Evolutionary conservation across 805 yeast species (phyloP).

Genomic region (Dipodascus geniculatus): DNA sequence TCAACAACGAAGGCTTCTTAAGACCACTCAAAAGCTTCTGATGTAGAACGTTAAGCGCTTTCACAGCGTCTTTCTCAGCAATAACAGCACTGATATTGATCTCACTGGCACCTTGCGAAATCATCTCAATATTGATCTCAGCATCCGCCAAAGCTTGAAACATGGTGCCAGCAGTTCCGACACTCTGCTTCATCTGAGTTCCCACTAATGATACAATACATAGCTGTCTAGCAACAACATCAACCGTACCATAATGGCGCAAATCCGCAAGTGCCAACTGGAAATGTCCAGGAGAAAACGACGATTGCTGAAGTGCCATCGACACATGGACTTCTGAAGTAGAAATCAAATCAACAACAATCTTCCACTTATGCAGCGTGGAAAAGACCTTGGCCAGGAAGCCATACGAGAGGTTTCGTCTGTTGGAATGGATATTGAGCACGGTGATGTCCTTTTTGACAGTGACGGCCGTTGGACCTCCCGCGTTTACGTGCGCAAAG

Average conservation of each 20-base stretch:
- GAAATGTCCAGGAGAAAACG: conserved; percentile 45
- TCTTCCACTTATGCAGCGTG: conserved; percentile 66
- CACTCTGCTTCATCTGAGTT: conserved; percentile 90
- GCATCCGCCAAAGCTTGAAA: conserved; percentile 89
- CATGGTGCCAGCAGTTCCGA: conserved; percentile 97
- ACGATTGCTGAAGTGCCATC: conserved; percentile 77
- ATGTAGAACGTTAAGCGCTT: conserved; percentile 81
- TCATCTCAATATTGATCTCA: conserved; percentile 91
- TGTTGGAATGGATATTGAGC: conserved; percentile 85
- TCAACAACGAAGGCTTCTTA: not conserved
- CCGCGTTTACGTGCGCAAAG: conserved; percentile 16
- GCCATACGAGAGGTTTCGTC: conserved; percentile 86
- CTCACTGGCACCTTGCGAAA: conserved; percentile 96
- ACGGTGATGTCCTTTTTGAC: conserved; percentile 89
- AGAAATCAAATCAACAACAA: conserved; percentile 91
- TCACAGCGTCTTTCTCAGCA: conserved; percentile 66
- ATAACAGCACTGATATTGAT: conserved; percentile 94
- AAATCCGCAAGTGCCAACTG: conserved; percentile 69
- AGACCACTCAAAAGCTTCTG: conserved; percentile 40
- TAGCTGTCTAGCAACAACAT: conserved; percentile 64
- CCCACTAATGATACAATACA: conserved; percentile 93
- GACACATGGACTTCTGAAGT: conserved; percentile 98
- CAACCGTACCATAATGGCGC: conserved; percentile 75
- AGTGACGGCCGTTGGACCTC: conserved; percentile 83
- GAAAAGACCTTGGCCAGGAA: conserved; percentile 85